phyloP scores from a whole-genome alignment of 257 asterid species.

The Capsicum pubescens region DNA sequence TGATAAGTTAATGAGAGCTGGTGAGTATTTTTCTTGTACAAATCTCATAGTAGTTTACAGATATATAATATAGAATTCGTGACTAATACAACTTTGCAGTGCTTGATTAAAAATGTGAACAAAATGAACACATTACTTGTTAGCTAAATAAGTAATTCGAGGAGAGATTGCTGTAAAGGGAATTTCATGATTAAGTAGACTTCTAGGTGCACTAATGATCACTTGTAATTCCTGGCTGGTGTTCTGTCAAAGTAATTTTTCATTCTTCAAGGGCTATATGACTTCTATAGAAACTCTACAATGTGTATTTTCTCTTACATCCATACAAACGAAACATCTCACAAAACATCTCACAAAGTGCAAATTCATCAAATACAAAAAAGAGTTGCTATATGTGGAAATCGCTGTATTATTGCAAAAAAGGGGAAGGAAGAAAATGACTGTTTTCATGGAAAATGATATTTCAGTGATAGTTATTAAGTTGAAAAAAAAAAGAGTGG shows the following conservation, averaged over 20 bases:
- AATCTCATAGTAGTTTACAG: constrained; percentile 10
- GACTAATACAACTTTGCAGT: background rate
- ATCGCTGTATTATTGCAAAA: background rate
- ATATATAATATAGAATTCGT: constrained; percentile 5
- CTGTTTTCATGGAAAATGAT: background rate
- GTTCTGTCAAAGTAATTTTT: background rate
- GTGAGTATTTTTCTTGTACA: constrained; percentile 6
- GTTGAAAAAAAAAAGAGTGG: no score
- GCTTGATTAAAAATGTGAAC: constrained; percentile 1
- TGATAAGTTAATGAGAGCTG: constrained; percentile 20
- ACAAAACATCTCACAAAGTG: background rate
- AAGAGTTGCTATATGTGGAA: background rate
- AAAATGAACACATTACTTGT: background rate
- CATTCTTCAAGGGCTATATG: background rate
- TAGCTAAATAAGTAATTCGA: constrained; percentile 6
- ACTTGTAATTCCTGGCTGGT: background rate
- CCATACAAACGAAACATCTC: background rate
- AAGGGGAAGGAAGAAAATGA: background rate
- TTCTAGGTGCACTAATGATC: background rate
- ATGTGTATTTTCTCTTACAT: background rate
- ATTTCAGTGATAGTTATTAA: no score
- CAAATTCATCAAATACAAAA: background rate
- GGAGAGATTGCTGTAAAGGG: constrained; percentile 7
- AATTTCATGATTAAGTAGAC: background rate
- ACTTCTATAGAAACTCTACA: background rate